Conservation (phyloP, 176 grass and related monocot species). For the Paspalum notatum region DNA sequence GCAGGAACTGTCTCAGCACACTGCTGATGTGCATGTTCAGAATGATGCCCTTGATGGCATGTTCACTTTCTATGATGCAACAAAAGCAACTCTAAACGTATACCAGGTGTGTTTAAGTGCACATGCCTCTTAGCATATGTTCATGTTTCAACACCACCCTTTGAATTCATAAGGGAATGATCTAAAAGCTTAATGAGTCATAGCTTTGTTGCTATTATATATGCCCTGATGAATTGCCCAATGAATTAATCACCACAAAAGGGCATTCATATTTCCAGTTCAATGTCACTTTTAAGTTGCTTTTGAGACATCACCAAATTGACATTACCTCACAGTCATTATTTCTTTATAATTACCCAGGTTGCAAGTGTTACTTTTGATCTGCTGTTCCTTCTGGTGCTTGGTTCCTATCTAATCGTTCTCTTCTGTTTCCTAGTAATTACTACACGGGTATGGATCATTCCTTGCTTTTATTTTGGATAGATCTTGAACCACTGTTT, state of each 20-base stretch:
- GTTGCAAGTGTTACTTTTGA: constrained; percentile 97
- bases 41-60: constrained; percentile 86
- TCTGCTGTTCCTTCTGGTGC: constrained; percentile 74
- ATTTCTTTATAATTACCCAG: constrained; percentile 41
- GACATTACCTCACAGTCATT: constrained; percentile 23
- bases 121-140: constrained; percentile 27
- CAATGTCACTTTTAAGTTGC: neutral
- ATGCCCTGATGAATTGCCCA: neutral
- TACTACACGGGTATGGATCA: constrained; percentile 74
- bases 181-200: neutral
- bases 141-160: constrained; percentile 6
- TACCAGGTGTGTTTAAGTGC: constrained; percentile 70
- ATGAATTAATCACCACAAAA: neutral
- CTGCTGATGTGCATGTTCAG: constrained; percentile 81
- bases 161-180: constrained; percentile 4
- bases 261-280: constrained; percentile 19
- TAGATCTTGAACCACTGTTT: neutral
- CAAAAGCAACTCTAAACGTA: constrained; percentile 74
- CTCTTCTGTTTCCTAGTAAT: constrained; percentile 98
- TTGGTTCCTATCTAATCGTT: constrained; percentile 89
- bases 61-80: constrained; percentile 94
- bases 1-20: constrained; percentile 90
- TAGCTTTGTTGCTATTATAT: neutral
- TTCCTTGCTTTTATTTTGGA: neutral
- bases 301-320: constrained; percentile 1